Evolutionary conservation across 352 stramenopile genomes (phyloP).

Genomic region (Pythium rishiriense): DNA sequence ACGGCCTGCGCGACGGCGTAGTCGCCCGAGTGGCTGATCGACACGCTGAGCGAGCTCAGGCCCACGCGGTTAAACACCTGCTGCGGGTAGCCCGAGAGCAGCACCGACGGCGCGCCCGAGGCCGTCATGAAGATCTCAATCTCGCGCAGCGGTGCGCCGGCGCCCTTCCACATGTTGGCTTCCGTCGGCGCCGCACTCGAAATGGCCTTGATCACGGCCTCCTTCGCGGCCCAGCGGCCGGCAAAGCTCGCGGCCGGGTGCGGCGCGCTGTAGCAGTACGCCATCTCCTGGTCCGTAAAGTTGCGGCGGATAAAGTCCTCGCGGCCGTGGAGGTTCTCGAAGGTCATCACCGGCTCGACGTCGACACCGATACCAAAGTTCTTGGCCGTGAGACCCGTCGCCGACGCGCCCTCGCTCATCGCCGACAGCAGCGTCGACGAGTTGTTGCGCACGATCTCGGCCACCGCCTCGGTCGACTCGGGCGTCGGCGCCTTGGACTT

Average conservation of each 20-base stretch:
- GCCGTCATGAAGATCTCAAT: conserved; percentile 86
- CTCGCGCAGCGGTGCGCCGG: conserved; percentile 71
- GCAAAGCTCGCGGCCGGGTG: conserved; percentile 86
- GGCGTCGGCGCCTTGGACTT: conserved; percentile 17
- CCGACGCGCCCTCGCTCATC: conserved; percentile 51
- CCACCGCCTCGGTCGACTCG: conserved; percentile 5
- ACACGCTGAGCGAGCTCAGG: conserved; percentile 76
- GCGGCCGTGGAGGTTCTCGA: conserved; percentile 74
- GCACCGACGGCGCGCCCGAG: conserved; percentile 73
- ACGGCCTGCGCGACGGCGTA: conserved; percentile 86
- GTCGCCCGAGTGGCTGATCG: conserved; percentile 89
- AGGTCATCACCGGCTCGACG: conserved; percentile 82
- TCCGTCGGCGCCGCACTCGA: conserved; percentile 68
- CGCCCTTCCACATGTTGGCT: conserved; percentile 72
- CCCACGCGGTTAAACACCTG: conserved; percentile 80
- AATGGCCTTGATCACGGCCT: conserved; percentile 91
- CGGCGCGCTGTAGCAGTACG: conserved; percentile 80
- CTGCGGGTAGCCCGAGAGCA: conserved; percentile 39
- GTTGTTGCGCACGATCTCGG: conserved; percentile 28
- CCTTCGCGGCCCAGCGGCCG: conserved; percentile 87
- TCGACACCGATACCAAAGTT: conserved; percentile 79
- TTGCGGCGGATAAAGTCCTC: conserved; percentile 86
- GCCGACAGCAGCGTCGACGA: conserved; percentile 56
- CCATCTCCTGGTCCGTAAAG: conserved; percentile 87
- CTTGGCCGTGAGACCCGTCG: conserved; percentile 42